Evolutionary conservation across 2,329 filamentous ascomycete species (phyloP), one percentile per base, ranked within the genome.

Genomic region (Acrocalymma vagum): DNA sequence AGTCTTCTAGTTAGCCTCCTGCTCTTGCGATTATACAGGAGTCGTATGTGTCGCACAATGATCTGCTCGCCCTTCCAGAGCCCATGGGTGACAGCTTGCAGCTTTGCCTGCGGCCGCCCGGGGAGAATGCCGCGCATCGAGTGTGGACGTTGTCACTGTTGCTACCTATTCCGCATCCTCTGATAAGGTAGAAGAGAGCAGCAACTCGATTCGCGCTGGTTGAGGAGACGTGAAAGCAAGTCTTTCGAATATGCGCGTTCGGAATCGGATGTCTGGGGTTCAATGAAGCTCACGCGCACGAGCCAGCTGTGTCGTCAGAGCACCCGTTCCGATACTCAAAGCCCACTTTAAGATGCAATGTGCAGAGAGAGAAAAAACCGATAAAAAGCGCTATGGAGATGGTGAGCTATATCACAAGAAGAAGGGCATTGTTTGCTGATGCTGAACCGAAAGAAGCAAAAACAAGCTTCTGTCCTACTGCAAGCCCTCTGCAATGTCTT

Each of bases 71-170:
- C 79, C 59, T 88, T 80, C 86, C 88, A 94, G 66, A 82, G 78
- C 67, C 84, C 87, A 47, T 84, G 86, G 69, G 83, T 83, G 66
- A 91, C 78, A 73, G 86, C 85, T 78, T 92, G 88, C 62, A 90
- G 85, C 77, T 83, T 87, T 61, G 86, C 79, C 77, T 83, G 83
- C 68, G 90, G 88, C 75, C 85, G 83, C 69, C 89, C 89, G 52
- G 90, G 90, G 60, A 92, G 80, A 73, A 92, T 83, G 67, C 84
- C 82, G 78, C 85, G 85, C 87, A 91, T 91, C 70, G 45, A 44
- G 48, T 43, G 29, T 30, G 36, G 31, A 25, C 44, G 33, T 25
- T 27, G 17, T 38, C 23, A 16, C 17, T 36, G 30, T 22, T 35
- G 41, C 51, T 66, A 66, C 46, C 58, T 55, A 32, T 54, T 21